Evolutionary conservation across 2,329 filamentous ascomycete species (phyloP).

Genomic region (Aspergillus aculeatus): DNA sequence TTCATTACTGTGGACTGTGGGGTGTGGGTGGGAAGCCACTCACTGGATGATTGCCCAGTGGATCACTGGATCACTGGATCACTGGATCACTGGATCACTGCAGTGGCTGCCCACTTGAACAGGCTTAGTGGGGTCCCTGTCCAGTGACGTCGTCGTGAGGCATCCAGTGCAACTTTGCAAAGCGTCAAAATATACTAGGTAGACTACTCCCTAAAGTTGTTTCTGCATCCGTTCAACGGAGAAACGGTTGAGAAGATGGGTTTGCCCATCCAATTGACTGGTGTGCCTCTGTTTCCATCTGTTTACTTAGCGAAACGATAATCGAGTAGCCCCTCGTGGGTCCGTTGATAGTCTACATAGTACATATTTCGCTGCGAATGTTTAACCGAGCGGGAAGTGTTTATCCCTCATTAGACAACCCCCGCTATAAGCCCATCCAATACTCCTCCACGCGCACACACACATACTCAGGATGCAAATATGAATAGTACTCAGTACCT

Average conservation of each 20-base stretch:
- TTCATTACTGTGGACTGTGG: too few species aligned
- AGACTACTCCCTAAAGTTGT: not conserved
- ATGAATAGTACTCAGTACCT: too few species aligned
- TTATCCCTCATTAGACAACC: not conserved
- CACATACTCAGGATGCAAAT: too few species aligned
- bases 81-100: too few species aligned
- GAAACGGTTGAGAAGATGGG: not conserved
- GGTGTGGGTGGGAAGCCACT: too few species aligned
- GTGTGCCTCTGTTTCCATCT: not conserved
- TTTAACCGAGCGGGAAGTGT: too few species aligned
- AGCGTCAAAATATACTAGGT: not conserved
- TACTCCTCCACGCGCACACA: too few species aligned
- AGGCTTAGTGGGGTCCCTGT: constrained; percentile 15
- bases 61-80: not conserved
- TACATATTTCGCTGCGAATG: not conserved
- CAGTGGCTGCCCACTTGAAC: constrained; percentile 9
- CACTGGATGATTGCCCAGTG: not conserved
- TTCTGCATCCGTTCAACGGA: not conserved
- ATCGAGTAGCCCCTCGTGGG: not conserved
- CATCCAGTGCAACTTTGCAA: constrained; percentile 12
- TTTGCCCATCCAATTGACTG: not conserved
- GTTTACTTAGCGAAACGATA: not conserved
- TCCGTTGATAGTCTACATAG: not conserved
- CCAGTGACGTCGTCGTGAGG: constrained; percentile 35
- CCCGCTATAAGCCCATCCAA: too few species aligned